Evolutionary conservation across 495 filamentous ascomycete species (phyloP), one percentile per base, ranked within the genome.

Genomic region (Hyaloscypha hepaticicola): DNA sequence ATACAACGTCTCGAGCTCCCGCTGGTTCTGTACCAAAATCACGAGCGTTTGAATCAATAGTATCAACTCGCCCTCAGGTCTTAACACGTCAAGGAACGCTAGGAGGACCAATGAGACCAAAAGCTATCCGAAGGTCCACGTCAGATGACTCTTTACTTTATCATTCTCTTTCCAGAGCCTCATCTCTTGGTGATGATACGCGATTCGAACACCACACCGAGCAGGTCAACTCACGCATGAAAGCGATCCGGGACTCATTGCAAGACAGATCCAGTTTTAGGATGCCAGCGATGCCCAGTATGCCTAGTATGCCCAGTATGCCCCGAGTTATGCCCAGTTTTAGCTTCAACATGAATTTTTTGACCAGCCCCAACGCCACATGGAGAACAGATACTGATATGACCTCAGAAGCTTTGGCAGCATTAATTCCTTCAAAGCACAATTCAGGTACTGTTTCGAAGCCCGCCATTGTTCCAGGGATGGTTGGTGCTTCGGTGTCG

Each of bases 221-320:
- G 56, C 87, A 91, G 71, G 88, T 92, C 60, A 98, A 97, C 68
- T 91, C 89, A 62, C 84, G 94, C 29, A 78, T 95, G 68, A 96
- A 96, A 77, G 94, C 94, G 2, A 95, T 98, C 74, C 89, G 86
- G 70, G 94, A 98, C 72, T 96, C 87, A 73, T 84, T 88, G 65
- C 86, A 88, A 73, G 93, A 94, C 70, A 87, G 73, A 51, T 80
- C 88, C 12, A 91, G 82, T 63, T 90, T 92, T 73, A 87, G 85
- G 59, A 71, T 90, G 65, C 87, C 85, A 14, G 80, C 82, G 66
- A 77, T 93, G 61, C 85, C 87, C 2, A 87, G 78, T 66, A 85
- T 87, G 69, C 61, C 61, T 14, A 55, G 31, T 19, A 68, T 68
- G 60, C 56, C 56, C 21, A 60, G 52, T 60, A 66, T 72, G 67